Evolutionary conservation across 2,329 filamentous ascomycete species (phyloP), one percentile per base, ranked within the genome.

Genomic region (Penicillium occitanis): DNA sequence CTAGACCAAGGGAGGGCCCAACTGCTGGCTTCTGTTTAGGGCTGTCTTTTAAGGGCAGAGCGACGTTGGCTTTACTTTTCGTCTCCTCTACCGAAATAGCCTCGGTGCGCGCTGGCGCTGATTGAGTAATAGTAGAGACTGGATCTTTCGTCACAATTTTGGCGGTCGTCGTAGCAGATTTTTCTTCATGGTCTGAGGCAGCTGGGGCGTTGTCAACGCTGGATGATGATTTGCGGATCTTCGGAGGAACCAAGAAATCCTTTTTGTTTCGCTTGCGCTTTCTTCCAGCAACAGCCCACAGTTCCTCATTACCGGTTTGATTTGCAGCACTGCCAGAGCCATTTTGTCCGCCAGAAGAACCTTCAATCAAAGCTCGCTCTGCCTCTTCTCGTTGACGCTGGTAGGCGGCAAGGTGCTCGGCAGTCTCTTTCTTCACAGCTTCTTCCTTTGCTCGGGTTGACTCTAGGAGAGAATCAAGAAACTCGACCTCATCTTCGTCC

Each of bases 301-400:
- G 77, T 59, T 82, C 80, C 61, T 77, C 77, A 59, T 79, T 75
- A 3, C 71, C 73, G 2, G 75, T 63, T 25, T 71, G 74, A 1
- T 70, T 71, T 3, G 73, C 70, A 50, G 46, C 64, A 11, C 57
- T 51, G 30, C 61, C 57, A 44, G 67, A 51, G 22, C 61, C 61
- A 2, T 68, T 62, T 30, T 78, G 73, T 37, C 55, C 66, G 13
- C 69, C 75, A 5, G 75, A 72, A n/a, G 72, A 74, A 25, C 77
- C 75, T 55, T 80, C 80, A 10, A 78, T 65, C 10, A 80, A 71
- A 68, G 78, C 81, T 69, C 83, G 83, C 73, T 88, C 86, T 0
- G 83, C 85, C 68, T 87, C 83, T 68, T 88, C 85, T 67, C 85
- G 86, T 70, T 86, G 84, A 68, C 81, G 82, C 35, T 86, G 82